phyloP scores from a whole-genome alignment of 208 protist species.

The Trypanosoma platydactyli region DNA sequence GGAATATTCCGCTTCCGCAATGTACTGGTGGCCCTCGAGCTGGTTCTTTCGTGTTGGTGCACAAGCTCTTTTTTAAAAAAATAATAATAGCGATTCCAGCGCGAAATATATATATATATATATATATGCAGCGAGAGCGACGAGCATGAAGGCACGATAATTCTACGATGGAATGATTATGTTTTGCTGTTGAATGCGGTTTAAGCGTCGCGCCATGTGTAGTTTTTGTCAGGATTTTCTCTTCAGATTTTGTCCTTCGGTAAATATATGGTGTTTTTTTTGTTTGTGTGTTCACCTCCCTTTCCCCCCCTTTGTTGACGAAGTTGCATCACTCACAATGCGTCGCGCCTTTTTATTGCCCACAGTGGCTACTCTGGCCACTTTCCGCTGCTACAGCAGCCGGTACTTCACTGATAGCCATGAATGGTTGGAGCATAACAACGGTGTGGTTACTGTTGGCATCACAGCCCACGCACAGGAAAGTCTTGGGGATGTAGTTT shows the following conservation, averaged over 20 bases:
- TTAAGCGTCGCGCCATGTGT: too few relatives aligned
- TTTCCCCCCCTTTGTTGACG: background rate
- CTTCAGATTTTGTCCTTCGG: background rate
- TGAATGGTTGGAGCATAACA: slow-evolving; percentile 84
- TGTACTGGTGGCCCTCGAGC: too few relatives aligned
- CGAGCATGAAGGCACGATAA: too few relatives aligned
- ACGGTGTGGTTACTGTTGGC: slow-evolving; percentile 73
- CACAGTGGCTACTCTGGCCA: slow-evolving; percentile 30
- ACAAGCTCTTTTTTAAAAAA: too few relatives aligned
- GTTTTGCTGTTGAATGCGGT: too few relatives aligned
- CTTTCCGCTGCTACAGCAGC: slow-evolving; percentile 64
- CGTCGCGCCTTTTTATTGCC: slow-evolving; percentile 39
- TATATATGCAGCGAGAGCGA: too few relatives aligned
- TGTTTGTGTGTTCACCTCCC: slow-evolving; percentile 12
- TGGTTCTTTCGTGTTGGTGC: too few relatives aligned
- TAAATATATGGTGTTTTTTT: slow-evolving; percentile 20
- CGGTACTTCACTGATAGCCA: slow-evolving; percentile 89
- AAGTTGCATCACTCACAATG: slow-evolving; percentile 33
- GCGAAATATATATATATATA: too few relatives aligned
- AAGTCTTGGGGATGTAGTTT: slow-evolving; percentile 91
- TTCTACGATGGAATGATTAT: too few relatives aligned
- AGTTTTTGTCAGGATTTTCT: too few relatives aligned
- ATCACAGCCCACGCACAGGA: slow-evolving; percentile 89
- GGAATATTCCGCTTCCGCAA: too few relatives aligned
- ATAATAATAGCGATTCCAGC: too few relatives aligned